Evolutionary conservation across 371 early-diverging fungal genomes (phyloP).

Genomic region (Rhizopus arrhizus): DNA sequence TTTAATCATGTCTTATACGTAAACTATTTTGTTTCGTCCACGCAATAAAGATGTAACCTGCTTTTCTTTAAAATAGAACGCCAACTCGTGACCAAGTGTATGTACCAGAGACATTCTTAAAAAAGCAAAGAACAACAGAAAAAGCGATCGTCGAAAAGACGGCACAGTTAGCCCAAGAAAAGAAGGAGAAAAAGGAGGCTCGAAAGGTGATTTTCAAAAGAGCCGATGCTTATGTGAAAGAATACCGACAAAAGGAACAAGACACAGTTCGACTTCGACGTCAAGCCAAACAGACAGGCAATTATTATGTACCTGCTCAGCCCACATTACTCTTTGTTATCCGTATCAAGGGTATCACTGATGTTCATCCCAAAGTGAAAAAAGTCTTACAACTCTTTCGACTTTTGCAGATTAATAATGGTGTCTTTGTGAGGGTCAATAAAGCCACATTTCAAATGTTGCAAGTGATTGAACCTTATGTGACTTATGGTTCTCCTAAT

Average conservation of each 20-base stretch:
- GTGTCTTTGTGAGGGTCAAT: slow-evolving; percentile 96
- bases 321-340: slow-evolving; percentile 95
- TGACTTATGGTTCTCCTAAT: slow-evolving; percentile 96
- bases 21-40: slow-evolving; percentile 21
- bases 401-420: slow-evolving; percentile 97
- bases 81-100: slow-evolving; percentile 47
- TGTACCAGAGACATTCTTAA: slow-evolving; percentile 91
- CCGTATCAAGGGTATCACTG: slow-evolving; percentile 93
- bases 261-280: slow-evolving; percentile 86
- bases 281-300: slow-evolving; percentile 83
- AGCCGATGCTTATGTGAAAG: slow-evolving; percentile 93
- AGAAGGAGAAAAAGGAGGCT: slow-evolving; percentile 55
- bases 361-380: slow-evolving; percentile 96
- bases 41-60: neutral
- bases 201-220: slow-evolving; percentile 90
- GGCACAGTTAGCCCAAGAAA: slow-evolving; percentile 45
- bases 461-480: slow-evolving; percentile 94
- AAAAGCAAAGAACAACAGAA: slow-evolving; percentile 88
- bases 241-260: slow-evolving; percentile 87
- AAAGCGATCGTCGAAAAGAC: slow-evolving; percentile 78
- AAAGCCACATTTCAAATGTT: slow-evolving; percentile 97
- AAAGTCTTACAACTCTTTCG: slow-evolving; percentile 98
- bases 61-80: slow-evolving; percentile 17
- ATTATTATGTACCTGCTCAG: slow-evolving; percentile 92
- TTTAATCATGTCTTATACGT: slow-evolving; percentile 20